Evolutionary conservation across 108 stramenopile genomes (phyloP).

Genomic region (Cyclostephanos invisitatus): DNA sequence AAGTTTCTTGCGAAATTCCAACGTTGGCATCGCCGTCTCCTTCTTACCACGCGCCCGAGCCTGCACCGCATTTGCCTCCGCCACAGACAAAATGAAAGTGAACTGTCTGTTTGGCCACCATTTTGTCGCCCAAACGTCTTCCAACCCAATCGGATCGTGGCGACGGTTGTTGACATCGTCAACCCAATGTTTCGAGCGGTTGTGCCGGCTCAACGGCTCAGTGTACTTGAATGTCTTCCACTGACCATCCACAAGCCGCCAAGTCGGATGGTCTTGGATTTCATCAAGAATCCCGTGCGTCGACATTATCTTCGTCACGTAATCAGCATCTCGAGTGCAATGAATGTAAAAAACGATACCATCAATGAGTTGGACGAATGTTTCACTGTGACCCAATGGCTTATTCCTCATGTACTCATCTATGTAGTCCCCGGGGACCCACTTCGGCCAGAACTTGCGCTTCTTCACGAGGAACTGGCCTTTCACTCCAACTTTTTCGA

Average conservation of each 20-base stretch:
- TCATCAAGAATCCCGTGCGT: slow-evolving; percentile 15
- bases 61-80: slow-evolving; percentile 6
- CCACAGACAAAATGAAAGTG: slow-evolving; percentile 4
- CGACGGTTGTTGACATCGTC: slow-evolving; percentile 10
- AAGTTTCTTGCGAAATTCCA: neutral
- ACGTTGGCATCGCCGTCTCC: neutral
- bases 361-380: slow-evolving; percentile 8
- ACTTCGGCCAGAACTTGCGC: slow-evolving; percentile 16
- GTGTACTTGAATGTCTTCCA: slow-evolving; percentile 18
- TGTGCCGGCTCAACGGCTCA: slow-evolving; percentile 13
- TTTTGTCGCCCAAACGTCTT: slow-evolving; percentile 22
- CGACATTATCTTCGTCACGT: slow-evolving; percentile 20
- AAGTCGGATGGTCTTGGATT: slow-evolving; percentile 7
- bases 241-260: neutral
- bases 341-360: slow-evolving; percentile 13
- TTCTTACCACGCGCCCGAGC: slow-evolving; percentile 4
- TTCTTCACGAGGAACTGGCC: slow-evolving; percentile 15
- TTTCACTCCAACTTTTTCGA: slow-evolving; percentile 14
- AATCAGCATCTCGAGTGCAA: slow-evolving; percentile 6
- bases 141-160: slow-evolving; percentile 26
- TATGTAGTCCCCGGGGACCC: slow-evolving; percentile 9
- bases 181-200: neutral
- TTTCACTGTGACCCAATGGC: slow-evolving; percentile 1
- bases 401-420: slow-evolving; percentile 16
- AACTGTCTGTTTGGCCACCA: slow-evolving; percentile 18